Base-by-base conservation (phyloP, 257 asterid species). In the Sherardia arvensis region DNA sequence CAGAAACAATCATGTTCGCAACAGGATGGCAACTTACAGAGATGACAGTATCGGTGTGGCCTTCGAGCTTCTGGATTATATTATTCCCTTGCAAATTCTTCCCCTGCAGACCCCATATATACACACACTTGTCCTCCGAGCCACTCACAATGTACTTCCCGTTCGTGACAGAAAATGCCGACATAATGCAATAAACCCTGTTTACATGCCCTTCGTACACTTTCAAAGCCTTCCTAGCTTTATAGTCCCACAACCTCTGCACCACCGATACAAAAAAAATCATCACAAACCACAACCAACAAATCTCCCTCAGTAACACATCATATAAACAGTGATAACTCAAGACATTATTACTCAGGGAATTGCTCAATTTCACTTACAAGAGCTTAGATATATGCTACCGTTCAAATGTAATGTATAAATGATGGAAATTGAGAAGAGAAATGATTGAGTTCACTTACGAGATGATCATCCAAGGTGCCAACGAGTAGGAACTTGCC, bases 91-190 rank as follows among this genome's bases (percentile, higher is more conserved):
- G 96, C 71, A 85, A 4, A 57, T 80, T 80, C 72, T 81, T 85
- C 30, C 86, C 89, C 74, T 87, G 96, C 73, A 91, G 75, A 77
- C 83, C 79, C 97, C 97, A 91, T 59, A 91, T 48, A 78, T 83
- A 91, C 11, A 87, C 79, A 47, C 91, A 84, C 25, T 69, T 79
- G 78, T 91, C 96, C 72, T 91, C 96, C 0, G 97, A 91, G 29
- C 97, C 95, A 67, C 94, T 82, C 26, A 91, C 95, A 38, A 87
- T 80, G 74, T 81, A 87, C 86, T 83, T 91, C 82, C 78, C 96
- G 12, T 76, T 79, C 15, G 95, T 73, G 17, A 85, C 94, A 0
- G 93, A 87, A 71, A 91, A 91, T 3, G 95, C 86, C 3, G 98
- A 74, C 48, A 75, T 73, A 60, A 84, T 70, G 80, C 96, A 91